Evolutionary conservation across 2,329 filamentous ascomycete species (phyloP), one percentile per base, ranked within the genome.

Genomic region (Plenodomus biglobosus): DNA sequence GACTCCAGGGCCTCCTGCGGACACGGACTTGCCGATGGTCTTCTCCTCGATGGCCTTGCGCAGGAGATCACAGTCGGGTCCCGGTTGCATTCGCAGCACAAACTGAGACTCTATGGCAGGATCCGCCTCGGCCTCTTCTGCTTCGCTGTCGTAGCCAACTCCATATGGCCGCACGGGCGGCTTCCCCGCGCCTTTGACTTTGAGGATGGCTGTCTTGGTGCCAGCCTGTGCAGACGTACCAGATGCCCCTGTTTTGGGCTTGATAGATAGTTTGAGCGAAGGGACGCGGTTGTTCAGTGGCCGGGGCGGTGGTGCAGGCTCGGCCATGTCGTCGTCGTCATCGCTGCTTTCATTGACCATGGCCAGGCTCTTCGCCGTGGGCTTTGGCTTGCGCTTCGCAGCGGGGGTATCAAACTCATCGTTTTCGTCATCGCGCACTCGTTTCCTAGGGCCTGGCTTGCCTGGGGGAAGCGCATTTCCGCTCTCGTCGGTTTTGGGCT

Each of bases 101-200:
- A 97, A 90, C 56, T 95, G 87, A 64, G 92, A 88, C 71, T 97
- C 92, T 52, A 95, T 89, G 1, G 87, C 81, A 0, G 94, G 94
- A 64, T 99, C 94, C 8, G 78, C 73, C 71, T 99, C 94, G 13
- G 86, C 84, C 66, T 97, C 94, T 46, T 91, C 94, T 11, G 92
- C 90, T 72, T 97, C 94, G 2, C 92, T 96, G 69, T 99, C 94
- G 73, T 97, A 99, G 7, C 92, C 94, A 46, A 95, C 90, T 42
- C 94, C 94, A 1, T 84, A 82, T 4, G 85, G 85, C 55, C 89
- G 50, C 10, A 47, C 37, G 1, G 68, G 69, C 2, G 65, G 61
- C 46, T 65, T 70, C 5, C 69, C 69, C 0, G 55, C 55, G 17
- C 67, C 65, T 42, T 70, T 71, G 52, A 72, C 56, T 49, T 70